These are phyloP conservation scores for Tilletia setariae DNA, from an alignment of 1,284 basidiomycete species.

Conservation along the genomic window DNA sequence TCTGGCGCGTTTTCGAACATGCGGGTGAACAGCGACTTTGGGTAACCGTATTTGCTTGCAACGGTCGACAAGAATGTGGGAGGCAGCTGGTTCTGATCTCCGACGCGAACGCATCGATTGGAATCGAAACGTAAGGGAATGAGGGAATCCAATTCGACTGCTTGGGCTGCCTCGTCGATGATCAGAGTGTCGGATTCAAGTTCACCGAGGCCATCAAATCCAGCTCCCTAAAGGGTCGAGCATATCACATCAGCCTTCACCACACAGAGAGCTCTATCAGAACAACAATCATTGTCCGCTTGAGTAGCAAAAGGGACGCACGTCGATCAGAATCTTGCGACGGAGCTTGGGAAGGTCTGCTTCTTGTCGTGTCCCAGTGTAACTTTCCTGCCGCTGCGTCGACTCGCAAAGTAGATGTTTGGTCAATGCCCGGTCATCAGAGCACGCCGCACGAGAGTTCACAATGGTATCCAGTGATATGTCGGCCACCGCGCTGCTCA, in stretches of 20 bases:
- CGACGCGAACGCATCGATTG: constrained; percentile 85
- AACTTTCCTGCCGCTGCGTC: constrained; percentile 34
- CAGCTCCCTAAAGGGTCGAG: constrained; percentile 78
- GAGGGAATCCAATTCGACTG: constrained; percentile 90
- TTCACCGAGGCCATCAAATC: constrained; percentile 71
- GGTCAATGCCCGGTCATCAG: neutral
- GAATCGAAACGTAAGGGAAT: constrained; percentile 91
- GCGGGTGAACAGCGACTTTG: constrained; percentile 88
- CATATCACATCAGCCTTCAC: constrained; percentile 82
- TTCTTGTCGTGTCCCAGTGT: constrained; percentile 35
- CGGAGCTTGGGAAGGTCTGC: constrained; percentile 38
- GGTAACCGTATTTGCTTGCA: constrained; percentile 76
- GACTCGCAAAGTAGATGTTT: constrained; percentile 29
- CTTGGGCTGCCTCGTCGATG: constrained; percentile 97
- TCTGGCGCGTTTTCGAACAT: constrained; percentile 75
- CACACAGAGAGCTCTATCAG: neutral
- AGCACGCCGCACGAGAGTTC: constrained; percentile 26
- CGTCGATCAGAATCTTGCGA: constrained; percentile 32
- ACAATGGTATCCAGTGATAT: constrained; percentile 69
- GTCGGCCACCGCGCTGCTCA: constrained; percentile 79
- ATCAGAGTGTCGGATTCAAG: constrained; percentile 93
- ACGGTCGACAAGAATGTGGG: constrained; percentile 90
- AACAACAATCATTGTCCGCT: neutral
- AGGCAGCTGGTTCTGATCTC: constrained; percentile 94
- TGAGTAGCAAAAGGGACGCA: neutral